phyloP scores from a whole-genome alignment of 2,329 filamentous ascomycete species.

The Cercospora brassicicola region DNA sequence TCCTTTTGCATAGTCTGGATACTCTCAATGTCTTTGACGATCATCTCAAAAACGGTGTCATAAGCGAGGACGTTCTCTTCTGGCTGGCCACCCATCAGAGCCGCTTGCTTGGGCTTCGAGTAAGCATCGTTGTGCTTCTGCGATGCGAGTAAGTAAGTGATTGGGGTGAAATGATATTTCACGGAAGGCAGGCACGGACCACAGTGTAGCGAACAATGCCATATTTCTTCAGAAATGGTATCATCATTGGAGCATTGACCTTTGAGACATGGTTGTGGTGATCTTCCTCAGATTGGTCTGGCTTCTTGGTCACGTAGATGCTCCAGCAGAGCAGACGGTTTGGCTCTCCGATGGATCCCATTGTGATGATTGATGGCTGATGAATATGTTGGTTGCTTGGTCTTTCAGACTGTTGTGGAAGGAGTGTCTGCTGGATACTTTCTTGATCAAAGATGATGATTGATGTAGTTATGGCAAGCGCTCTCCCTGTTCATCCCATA shows the following conservation, averaged over 20 bases:
- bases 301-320: slow-evolving; percentile 14
- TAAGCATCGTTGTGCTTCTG: slow-evolving; percentile 18
- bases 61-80: slow-evolving; percentile 6
- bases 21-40: slow-evolving; percentile 11
- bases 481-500: background rate
- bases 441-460: background rate
- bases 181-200: background rate
- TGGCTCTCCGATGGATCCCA: slow-evolving; percentile 11
- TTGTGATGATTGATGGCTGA: background rate
- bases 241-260: slow-evolving; percentile 17
- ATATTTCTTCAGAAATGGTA: slow-evolving; percentile 17
- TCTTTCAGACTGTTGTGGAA: background rate
- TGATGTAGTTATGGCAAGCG: background rate
- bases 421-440: background rate
- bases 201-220: slow-evolving; percentile 17
- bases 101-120: slow-evolving; percentile 4
- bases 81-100: slow-evolving; percentile 6
- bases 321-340: slow-evolving; percentile 13
- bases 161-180: background rate
- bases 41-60: slow-evolving; percentile 10
- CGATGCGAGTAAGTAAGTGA: background rate
- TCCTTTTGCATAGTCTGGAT: slow-evolving; percentile 18
- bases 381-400: background rate
- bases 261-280: slow-evolving; percentile 14
- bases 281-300: slow-evolving; percentile 9